Base-by-base conservation (phyloP, 257 asterid species). In the Capsicum chinense region DNA sequence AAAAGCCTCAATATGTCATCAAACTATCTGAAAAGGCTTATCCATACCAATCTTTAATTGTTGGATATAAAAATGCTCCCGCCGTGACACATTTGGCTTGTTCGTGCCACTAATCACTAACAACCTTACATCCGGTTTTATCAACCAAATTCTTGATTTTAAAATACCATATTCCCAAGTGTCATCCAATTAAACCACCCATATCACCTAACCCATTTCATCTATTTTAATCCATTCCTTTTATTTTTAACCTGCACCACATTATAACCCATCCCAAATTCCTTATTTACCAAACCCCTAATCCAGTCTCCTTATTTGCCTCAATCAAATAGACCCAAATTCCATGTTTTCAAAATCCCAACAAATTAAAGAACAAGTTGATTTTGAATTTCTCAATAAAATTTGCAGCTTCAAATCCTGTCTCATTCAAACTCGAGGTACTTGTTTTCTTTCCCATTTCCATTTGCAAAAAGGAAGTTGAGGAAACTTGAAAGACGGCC, bases 381-480 rank as follows among this genome's bases (percentile, higher is more conserved):
- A 19, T 60, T 60, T n/a, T n/a, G 35, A 60, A 60, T 60, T 6
- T 60, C 35, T 62, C 68, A 9, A 19, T 62, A 62, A 62, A 19
- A 19, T n/a, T 62, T 62, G 15, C 88, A 57, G 83, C 89, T 69
- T 90, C 89, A 35, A 79, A 69, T 62, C 39, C 15, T 57, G 17
- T 62, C 91, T 88, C 0, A 90, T 58, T 2, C 92, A 39, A 71
- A 92, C 92, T 58, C 74, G 86, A 33, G 68, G 39, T 62, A 37
- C 10, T 62, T 86, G 86, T 37, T 62, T 19, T 86, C 33, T 83
- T 74, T 87, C 92, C 89, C 85, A 84, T 5, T 88, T 82, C 90
- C 79, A 92, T 90, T 52, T 62, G 87, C 90, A 95, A 92, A 39
- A 95, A 26, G 87, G 70, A 93, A 90, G 73, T 92, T 92, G 63